phyloP scores from a whole-genome alignment of 768 basidiomycete species.

The Suillus sp. region DNA sequence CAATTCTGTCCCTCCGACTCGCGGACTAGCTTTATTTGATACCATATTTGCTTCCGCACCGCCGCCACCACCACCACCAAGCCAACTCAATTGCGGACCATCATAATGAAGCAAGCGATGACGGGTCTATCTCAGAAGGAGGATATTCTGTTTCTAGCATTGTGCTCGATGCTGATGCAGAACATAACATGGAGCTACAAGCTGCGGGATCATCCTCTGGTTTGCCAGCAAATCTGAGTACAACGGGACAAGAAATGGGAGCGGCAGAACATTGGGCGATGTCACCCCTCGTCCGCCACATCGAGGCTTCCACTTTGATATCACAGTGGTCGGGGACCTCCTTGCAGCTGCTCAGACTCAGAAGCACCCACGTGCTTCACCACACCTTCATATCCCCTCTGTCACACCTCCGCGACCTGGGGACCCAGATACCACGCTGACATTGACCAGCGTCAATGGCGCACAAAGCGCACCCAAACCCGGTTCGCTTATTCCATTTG shows the following conservation, averaged over 20 bases:
- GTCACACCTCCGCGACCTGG: conserved; percentile 51
- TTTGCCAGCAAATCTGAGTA: conserved; percentile 29
- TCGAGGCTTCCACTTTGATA: conserved; percentile 38
- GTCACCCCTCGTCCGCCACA: conserved; percentile 63
- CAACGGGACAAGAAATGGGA: conserved; percentile 18
- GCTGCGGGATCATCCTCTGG: conserved; percentile 35
- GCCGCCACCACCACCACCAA: conserved; percentile 13
- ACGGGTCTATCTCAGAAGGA: conserved; percentile 38
- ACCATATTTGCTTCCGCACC: conserved; percentile 75
- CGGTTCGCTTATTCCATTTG: conserved; percentile 60
- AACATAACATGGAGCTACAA: conserved; percentile 27
- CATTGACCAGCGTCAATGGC: conserved; percentile 18
- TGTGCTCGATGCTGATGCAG: conserved; percentile 34
- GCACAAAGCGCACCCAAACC: conserved; percentile 25
- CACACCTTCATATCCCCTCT: conserved; percentile 9
- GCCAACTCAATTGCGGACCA: conserved; percentile 17
- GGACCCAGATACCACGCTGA: conserved; percentile 50
- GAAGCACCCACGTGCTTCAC: conserved; percentile 11
- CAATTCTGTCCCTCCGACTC: conserved; percentile 31
- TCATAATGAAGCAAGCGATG: conserved; percentile 49
- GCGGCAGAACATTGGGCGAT: conserved; percentile 40
- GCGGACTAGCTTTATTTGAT: conserved; percentile 63
- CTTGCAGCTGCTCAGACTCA: conserved; percentile 25
- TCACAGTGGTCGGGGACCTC: conserved; percentile 32
- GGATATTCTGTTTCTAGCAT: conserved; percentile 47